These are phyloP conservation scores for Pyricularia sp. DNA, from an alignment of 2,329 filamentous ascomycete genomes.

Conservation along the genomic window DNA sequence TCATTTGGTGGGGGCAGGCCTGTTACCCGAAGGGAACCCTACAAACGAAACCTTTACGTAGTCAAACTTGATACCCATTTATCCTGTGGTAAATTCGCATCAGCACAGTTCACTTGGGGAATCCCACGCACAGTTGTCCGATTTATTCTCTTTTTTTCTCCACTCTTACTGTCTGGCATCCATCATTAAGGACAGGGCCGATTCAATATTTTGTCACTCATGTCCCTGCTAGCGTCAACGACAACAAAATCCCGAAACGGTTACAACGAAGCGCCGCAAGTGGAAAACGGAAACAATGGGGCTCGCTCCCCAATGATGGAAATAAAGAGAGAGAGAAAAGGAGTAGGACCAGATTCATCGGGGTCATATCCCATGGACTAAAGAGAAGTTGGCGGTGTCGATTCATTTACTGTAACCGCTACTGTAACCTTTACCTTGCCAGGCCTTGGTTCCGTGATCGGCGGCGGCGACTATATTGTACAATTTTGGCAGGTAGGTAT, in stretches of 20 bases:
- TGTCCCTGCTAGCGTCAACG: background rate
- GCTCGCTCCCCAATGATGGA: background rate
- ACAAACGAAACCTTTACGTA: background rate
- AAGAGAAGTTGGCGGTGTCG: background rate
- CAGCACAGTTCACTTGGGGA: too few relatives aligned
- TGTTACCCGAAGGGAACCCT: background rate
- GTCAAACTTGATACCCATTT: background rate
- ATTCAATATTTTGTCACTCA: background rate
- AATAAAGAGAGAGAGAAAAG: background rate
- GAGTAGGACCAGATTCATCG: background rate
- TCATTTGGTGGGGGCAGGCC: background rate
- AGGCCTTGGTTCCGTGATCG: background rate
- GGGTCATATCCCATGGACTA: background rate
- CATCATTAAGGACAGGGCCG: background rate
- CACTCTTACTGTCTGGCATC: background rate
- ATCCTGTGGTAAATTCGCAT: too few relatives aligned
- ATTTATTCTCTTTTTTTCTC: background rate
- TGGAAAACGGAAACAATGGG: background rate
- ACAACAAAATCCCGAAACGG: background rate
- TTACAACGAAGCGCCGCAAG: background rate
- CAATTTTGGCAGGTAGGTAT: too few relatives aligned
- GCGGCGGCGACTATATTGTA: background rate
- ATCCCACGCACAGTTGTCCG: background rate
- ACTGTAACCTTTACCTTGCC: background rate
- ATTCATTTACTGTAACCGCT: background rate